Percentiles rank a stretch among this genome's conserved stretches.
These are phyloP conservation scores for Naegleria lovaniensis DNA, from an alignment of 208 protist species.

Conservation along the genomic window DNA sequence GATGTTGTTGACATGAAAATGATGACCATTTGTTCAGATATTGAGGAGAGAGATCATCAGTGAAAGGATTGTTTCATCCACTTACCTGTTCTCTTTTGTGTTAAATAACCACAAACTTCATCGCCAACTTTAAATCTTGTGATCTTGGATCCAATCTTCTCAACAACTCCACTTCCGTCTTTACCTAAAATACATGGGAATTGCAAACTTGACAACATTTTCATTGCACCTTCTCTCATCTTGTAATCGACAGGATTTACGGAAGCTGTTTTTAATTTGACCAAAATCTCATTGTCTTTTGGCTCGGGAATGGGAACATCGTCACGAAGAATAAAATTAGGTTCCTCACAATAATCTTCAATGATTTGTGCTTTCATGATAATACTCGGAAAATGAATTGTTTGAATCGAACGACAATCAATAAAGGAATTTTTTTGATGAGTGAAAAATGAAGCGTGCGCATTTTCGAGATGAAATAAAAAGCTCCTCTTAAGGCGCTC, in stretches of 20 bases:
- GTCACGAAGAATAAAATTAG: not conserved
- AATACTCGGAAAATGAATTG: too few relatives aligned
- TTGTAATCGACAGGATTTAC: conserved; percentile 17
- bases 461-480: too few relatives aligned
- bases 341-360: not conserved
- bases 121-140: not conserved
- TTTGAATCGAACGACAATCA: too few relatives aligned
- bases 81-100: not conserved
- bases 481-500: too few relatives aligned
- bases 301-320: not conserved
- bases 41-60: too few relatives aligned
- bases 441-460: too few relatives aligned
- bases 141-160: not conserved
- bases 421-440: too few relatives aligned
- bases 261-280: not conserved
- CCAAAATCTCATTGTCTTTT: not conserved
- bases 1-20: too few relatives aligned
- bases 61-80: too few relatives aligned
- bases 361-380: not conserved
- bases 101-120: not conserved
- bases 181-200: not conserved
- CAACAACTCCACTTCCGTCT: not conserved
- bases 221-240: not conserved
- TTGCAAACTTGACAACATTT: not conserved
- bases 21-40: too few relatives aligned